phyloP scores from a whole-genome alignment of 306 rosid species.

The Cyclanthera cordifolia region DNA sequence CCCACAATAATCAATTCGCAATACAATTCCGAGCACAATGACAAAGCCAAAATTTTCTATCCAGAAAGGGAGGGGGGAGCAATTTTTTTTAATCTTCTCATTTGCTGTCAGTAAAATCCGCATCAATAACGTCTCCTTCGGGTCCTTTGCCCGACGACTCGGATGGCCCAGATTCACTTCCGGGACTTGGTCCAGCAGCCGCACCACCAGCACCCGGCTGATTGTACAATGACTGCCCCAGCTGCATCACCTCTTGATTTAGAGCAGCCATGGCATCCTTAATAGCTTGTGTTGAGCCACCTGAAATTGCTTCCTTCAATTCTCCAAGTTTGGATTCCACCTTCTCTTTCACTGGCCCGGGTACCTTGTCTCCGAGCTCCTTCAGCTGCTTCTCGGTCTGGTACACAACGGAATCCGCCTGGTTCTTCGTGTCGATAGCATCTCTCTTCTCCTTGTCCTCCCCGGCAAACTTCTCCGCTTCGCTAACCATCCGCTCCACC shows the following conservation, averaged over 20 bases:
- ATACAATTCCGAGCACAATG: background rate
- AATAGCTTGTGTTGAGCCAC: constrained; percentile 58
- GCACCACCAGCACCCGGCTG: constrained; percentile 34
- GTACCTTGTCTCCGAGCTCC: constrained; percentile 88
- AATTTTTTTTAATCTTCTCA: constrained; percentile 17
- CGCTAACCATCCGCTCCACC: constrained; percentile 75
- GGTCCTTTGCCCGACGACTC: constrained; percentile 57
- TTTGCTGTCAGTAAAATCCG: constrained; percentile 71
- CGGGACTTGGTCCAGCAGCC: constrained; percentile 33
- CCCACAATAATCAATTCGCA: background rate
- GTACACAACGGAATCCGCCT: constrained; percentile 84
- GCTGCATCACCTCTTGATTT: constrained; percentile 92
- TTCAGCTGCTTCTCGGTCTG: constrained; percentile 90
- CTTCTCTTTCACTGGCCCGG: constrained; percentile 81
- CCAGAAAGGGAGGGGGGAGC: background rate
- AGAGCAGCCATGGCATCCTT: constrained; percentile 89
- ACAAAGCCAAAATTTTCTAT: constrained; percentile 6
- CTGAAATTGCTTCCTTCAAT: constrained; percentile 68
- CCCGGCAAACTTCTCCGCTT: constrained; percentile 65
- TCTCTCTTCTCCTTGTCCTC: constrained; percentile 95
- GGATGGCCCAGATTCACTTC: constrained; percentile 52
- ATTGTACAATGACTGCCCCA: constrained; percentile 80
- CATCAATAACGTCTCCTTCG: constrained; percentile 80
- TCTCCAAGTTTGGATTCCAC: constrained; percentile 76
- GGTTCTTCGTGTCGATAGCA: constrained; percentile 83